Conservation (phyloP, 2,329 filamentous ascomycete species). For the Ampelomyces quisqualis region DNA sequence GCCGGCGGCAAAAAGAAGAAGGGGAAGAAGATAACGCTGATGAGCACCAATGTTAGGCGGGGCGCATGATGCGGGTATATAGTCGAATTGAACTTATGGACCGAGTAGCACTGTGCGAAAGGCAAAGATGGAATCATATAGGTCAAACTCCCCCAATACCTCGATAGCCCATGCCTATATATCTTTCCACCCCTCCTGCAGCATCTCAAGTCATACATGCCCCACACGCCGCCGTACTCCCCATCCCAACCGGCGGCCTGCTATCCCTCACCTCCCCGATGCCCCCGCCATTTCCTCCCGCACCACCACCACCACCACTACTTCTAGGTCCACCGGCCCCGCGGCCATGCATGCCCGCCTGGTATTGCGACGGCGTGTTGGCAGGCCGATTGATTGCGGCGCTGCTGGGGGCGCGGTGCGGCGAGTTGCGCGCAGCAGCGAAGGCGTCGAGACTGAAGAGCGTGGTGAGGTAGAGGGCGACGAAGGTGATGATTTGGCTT, state of each 20-base stretch:
- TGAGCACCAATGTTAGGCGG: slow-evolving; percentile 64
- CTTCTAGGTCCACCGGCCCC: slow-evolving; percentile 23
- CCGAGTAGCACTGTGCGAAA: slow-evolving; percentile 32
- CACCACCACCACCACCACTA: slow-evolving; percentile 9
- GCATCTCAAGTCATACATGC: slow-evolving; percentile 28
- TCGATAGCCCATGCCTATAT: not conserved
- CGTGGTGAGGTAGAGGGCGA: slow-evolving; percentile 44
- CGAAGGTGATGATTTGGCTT: slow-evolving; percentile 39
- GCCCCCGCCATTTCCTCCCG: slow-evolving; percentile 20
- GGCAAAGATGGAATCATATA: slow-evolving; percentile 14
- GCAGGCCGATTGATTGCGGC: slow-evolving; percentile 27
- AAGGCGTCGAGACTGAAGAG: slow-evolving; percentile 43
- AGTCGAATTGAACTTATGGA: slow-evolving; percentile 10
- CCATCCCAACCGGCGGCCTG: slow-evolving; percentile 31
- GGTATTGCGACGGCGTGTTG: slow-evolving; percentile 31
- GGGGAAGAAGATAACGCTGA: slow-evolving; percentile 67
- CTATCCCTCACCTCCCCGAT: slow-evolving; percentile 26
- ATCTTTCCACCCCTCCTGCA: too few species aligned
- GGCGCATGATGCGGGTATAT: slow-evolving; percentile 47
- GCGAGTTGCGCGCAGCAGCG: slow-evolving; percentile 37
- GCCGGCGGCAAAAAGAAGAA: slow-evolving; percentile 61
- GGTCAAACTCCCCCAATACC: not conserved
- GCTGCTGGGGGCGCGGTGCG: slow-evolving; percentile 28
- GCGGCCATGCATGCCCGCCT: slow-evolving; percentile 34
- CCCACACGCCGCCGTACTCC: slow-evolving; percentile 29